Base-by-base conservation (phyloP, 164 flowering plant genomes). In the Aristolochia contorta region DNA sequence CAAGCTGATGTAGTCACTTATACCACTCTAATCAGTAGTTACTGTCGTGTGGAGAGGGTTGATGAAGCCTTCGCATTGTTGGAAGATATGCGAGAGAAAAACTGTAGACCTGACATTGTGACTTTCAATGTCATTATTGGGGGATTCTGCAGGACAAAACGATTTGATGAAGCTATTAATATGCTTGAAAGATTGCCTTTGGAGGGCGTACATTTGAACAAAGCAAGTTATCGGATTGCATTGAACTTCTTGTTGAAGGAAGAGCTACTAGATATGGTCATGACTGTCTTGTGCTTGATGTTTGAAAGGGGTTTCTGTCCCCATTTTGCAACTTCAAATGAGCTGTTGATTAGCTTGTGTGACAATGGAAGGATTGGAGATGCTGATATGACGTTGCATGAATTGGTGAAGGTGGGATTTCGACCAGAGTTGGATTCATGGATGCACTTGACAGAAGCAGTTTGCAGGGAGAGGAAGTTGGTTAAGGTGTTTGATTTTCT, bases 261-360 rank as follows among this genome's bases (percentile, higher is more conserved):
- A 45, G 76, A 72, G 45, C 82, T 82, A 23, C 58, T 84, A 62
- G 74, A 76, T 56, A 80, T 69, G 72, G 93, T 86, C 0, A 60
- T 64, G 22, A 63, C 67, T 53, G 68, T 90, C 53, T 51, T 93
- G 71, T 65, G 61, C 57, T 62, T 90, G 71, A 93, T 88, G 96
- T 68, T 85, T 52, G 72, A 68, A 13, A 79, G 93, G 66, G 86
- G 93, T 0, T 77, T 84, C 67, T 3, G 77, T 58, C 98, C 98
- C 7, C 97, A 93, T 74, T 74, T 75, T 68, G 89, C 83, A 0
- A 90, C 97, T 16, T 87, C 94, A 24, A 90, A 86, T 72, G 80
- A 80, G 60, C 57, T 93, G 56, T 64, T 93, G 59, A 69, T 80
- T 59, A 65, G 65, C 37, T 73, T 93, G 32, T 88, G 91, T 67